Evolutionary conservation across 2,329 filamentous ascomycete species (phyloP).

Genomic region (Sporothrix pallida): DNA sequence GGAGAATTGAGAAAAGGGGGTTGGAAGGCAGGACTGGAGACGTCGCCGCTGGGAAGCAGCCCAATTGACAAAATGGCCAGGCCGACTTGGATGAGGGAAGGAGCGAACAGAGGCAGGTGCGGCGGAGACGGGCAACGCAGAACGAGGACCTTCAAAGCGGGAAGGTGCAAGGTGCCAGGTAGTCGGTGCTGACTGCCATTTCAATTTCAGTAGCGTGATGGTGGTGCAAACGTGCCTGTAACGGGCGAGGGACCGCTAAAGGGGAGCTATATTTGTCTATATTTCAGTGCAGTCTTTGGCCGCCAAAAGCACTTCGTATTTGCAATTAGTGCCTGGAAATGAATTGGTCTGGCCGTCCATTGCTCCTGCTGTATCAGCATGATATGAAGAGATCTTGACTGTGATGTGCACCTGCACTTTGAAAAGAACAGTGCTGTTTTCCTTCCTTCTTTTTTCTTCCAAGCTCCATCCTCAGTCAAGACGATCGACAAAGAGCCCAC

Average conservation of each 20-base stretch:
- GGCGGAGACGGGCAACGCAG: constrained; percentile 22
- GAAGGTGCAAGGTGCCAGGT: constrained; percentile 28
- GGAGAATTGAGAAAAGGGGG: constrained; percentile 17
- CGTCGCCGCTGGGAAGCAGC: constrained; percentile 35
- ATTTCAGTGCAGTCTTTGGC: constrained; percentile 9
- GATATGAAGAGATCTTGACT: background rate
- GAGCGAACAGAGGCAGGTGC: constrained; percentile 30
- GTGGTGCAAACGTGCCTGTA: constrained; percentile 21
- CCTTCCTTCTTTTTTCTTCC: background rate
- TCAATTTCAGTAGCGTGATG: constrained; percentile 20
- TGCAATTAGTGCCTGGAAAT: background rate
- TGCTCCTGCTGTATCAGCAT: no score
- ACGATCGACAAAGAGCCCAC: background rate
- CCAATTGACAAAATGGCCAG: constrained; percentile 35
- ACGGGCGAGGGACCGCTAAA: constrained; percentile 4
- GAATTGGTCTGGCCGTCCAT: background rate
- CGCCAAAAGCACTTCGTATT: background rate
- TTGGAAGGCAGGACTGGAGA: background rate
- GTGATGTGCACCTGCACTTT: background rate
- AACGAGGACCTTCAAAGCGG: background rate
- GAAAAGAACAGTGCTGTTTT: background rate
- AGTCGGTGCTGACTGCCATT: constrained; percentile 27
- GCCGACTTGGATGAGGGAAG: constrained; percentile 34
- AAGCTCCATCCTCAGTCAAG: no score
- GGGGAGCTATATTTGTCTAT: background rate